Base-by-base conservation (phyloP, 2,329 filamentous ascomycete genomes). In the Phyllachora maydis region DNA sequence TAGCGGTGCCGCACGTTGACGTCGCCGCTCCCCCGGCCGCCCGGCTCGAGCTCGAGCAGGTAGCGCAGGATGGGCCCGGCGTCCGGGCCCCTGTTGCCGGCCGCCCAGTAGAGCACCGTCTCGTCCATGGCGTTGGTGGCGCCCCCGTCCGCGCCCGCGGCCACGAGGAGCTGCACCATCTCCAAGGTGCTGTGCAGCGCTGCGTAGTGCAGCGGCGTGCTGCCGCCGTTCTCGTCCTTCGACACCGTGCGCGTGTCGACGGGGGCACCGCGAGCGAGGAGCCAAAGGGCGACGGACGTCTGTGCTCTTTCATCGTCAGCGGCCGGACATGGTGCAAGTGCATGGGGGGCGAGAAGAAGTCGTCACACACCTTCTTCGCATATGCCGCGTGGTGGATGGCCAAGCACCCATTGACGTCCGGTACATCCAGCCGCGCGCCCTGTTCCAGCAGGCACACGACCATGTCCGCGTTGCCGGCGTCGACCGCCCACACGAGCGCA, bases 91-190 rank as follows among this genome's bases (percentile, higher is more conserved):
- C 16, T 18, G 10, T 23, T 23, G 3, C 18, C 14, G 3, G 14
- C 27, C 9, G 27, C 27, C 27, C 27, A 28, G 13, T 28, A 22
- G 21, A 28, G 15, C 14, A 13, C 19, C 11, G 24, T 26, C 19
- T 28, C 27, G 8, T 22, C 24, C 3, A 28, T 10, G 3, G 11
- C 16, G 7, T 28, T 28, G 2, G 11, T 16, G 4, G 7, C 7
- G 12, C 3, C 12, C 5, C 15, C n/a, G 8, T 28, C 24, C 3
- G 27, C 27, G 8, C 27, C 27, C 9, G 14, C 9, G 7, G 2
- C 11, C 3, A 28, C 18, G 10, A 28, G 19, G 10, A 15, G 14
- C 7, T 16, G 9, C n/a, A 28, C 18, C 3, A 21, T 6, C 4
- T 11, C 8, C 6, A n/a, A 6, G 2, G 14, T 7, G n/a, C 21